A percentile compares a stretch with the other conserved stretches of the same genome.
Evolutionary conservation across 371 early-diverging fungal species (phyloP).

Genomic region (Mortierella sp.): DNA sequence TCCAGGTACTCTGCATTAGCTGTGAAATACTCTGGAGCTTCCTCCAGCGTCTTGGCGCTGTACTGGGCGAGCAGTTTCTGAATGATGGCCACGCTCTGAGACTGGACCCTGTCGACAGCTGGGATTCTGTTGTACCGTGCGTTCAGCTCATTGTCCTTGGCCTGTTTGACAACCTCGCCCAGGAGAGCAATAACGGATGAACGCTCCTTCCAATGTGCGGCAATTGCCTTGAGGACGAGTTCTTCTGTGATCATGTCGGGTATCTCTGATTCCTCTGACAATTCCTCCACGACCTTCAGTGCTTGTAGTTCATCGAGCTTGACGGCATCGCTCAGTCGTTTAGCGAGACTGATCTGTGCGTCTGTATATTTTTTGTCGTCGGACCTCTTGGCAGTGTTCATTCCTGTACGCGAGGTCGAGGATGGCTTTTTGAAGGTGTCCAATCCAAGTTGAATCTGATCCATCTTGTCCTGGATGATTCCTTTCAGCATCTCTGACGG

Average conservation of each 20-base stretch:
- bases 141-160: slow-evolving; percentile 15
- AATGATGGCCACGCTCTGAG: slow-evolving; percentile 28
- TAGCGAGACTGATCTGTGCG: slow-evolving; percentile 43
- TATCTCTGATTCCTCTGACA: slow-evolving; percentile 18
- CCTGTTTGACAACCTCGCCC: slow-evolving; percentile 22
- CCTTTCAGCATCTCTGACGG: slow-evolving; percentile 3
- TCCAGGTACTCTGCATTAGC: slow-evolving; percentile 28
- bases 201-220: slow-evolving; percentile 43
- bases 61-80: slow-evolving; percentile 30
- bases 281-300: slow-evolving; percentile 29
- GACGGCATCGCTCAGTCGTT: slow-evolving; percentile 41
- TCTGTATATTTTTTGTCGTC: slow-evolving; percentile 39
- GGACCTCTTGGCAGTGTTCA: slow-evolving; percentile 26
- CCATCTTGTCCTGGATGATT: slow-evolving; percentile 16
- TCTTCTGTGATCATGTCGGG: slow-evolving; percentile 33
- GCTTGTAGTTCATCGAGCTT: slow-evolving; percentile 48
- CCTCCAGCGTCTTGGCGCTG: slow-evolving; percentile 17
- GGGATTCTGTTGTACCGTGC: slow-evolving; percentile 12
- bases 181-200: slow-evolving; percentile 34
- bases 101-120: slow-evolving; percentile 17
- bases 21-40: slow-evolving; percentile 39
- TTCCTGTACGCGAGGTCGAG: slow-evolving; percentile 23
- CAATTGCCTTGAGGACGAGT: slow-evolving; percentile 21
- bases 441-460: slow-evolving; percentile 30
- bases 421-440: slow-evolving; percentile 46